Percentiles rank a stretch among this genome's conserved stretches.
Conservation (phyloP, 2,329 filamentous ascomycete genomes). For the Bertia moriformis region DNA sequence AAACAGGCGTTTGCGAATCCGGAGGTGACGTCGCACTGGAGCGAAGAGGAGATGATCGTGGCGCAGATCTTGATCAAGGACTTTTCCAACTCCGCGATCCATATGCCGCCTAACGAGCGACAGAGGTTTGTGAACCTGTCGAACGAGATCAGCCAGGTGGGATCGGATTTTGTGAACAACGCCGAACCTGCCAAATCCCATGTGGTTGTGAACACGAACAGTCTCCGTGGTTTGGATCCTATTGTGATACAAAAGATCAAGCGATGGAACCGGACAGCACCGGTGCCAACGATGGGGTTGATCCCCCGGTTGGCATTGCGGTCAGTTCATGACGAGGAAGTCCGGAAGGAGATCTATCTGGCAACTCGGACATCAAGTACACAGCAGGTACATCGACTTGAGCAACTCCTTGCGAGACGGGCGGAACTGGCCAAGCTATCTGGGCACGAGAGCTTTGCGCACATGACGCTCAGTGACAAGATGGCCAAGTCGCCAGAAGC, state of each 20-base stretch:
- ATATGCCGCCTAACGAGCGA: conserved; percentile 61
- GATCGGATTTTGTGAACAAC: conserved; percentile 66
- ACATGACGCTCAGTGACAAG: conserved; percentile 89
- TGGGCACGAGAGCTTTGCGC: conserved; percentile 73
- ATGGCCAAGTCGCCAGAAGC: conserved; percentile 88
- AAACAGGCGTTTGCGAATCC: conserved; percentile 55
- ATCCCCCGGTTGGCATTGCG: conserved; percentile 63
- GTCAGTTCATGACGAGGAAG: conserved; percentile 62
- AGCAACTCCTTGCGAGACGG: conserved; percentile 60
- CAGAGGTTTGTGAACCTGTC: conserved; percentile 78
- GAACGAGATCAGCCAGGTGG: conserved; percentile 73
- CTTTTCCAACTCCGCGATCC: conserved; percentile 71
- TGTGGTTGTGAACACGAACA: conserved; percentile 53
- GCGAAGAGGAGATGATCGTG: conserved; percentile 73
- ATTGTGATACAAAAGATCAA: conserved; percentile 44
- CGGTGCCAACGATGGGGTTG: conserved; percentile 60
- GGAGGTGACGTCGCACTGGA: conserved; percentile 62
- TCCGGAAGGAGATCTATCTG: conserved; percentile 63
- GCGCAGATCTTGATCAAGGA: conserved; percentile 66
- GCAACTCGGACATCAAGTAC: conserved; percentile 63
- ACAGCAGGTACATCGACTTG: conserved; percentile 55
- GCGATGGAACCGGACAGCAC: conserved; percentile 45
- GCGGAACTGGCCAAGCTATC: conserved; percentile 70
- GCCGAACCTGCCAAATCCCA: conserved; percentile 60
- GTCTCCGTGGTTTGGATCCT: conserved; percentile 65